Evolutionary conservation across 495 filamentous ascomycete genomes (phyloP), one percentile per base, ranked within the genome.

Genomic region (Cladorrhinum samala): DNA sequence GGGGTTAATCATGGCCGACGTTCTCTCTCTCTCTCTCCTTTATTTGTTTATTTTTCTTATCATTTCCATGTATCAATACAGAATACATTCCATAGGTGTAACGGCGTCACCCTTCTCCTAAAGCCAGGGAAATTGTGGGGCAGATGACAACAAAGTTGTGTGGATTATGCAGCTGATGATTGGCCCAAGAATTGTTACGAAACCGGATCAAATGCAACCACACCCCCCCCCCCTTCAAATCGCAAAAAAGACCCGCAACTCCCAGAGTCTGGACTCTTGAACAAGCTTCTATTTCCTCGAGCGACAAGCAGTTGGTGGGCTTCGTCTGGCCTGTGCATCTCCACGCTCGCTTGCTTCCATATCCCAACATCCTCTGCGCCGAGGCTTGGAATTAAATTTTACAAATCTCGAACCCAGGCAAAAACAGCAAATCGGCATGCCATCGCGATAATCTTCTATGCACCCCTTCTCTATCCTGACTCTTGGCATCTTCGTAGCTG

Each of bases 401-500:
- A 17, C 42, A 45, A 21, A 45, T 24, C 30, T 7, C 30, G 30
- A 7, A 37, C 30, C 6, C 6, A 7, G 30, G 14, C 30, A 7
- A 37, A 37, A 37, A 37, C 6, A 14, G 30, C 30, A 7, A 14
- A 27, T 17, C 60, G 60, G 63, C 57, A 71, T 70, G 68, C 57
- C 46, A 61, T 19, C 58, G 50, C 58, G 53, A 45, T 61, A 65
- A 33, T 33, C 5, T 65, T 89, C 83, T 77, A 96, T 96, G 91
- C 89, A 95, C 89, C 88, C 90, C 68, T 95, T 96, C 74, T 95
- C 91, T 60, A 75, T 89, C 68, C 79, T 95, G 72, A 91, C 90
- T 52, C 83, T 94, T 73, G 90, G 86, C 68, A 95, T 99, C 78
- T 99, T 99, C 75, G 84, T 97, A 77, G 92, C 93, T 72, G 93